A percentile compares a stretch with the other conserved stretches of the same genome.
phyloP scores from a whole-genome alignment of 2,329 filamentous ascomycete genomes.

The Ophiocordyceps camponoti-leonardi region DNA sequence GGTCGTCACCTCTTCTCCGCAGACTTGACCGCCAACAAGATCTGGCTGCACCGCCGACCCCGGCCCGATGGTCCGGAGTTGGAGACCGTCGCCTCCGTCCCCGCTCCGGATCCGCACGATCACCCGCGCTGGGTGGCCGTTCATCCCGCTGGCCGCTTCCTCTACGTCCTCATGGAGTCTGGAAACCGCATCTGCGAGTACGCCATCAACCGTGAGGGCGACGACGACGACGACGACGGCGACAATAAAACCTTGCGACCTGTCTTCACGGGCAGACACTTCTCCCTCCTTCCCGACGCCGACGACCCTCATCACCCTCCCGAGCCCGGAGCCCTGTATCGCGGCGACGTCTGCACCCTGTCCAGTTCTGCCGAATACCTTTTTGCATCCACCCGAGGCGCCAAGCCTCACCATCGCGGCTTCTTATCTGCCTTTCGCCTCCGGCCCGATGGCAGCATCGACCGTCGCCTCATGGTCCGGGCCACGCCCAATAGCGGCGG shows the following conservation, averaged over 20 bases:
- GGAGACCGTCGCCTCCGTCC: conserved; percentile 52
- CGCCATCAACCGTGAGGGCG: conserved; percentile 54
- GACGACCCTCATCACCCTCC: conserved; percentile 36
- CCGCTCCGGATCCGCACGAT: conserved; percentile 53
- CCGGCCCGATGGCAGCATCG: conserved; percentile 49
- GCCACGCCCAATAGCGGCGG: conserved; percentile 77
- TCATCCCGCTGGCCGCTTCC: conserved; percentile 57
- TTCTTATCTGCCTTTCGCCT: conserved; percentile 72
- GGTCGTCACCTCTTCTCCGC: conserved; percentile 67
- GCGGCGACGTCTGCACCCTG: conserved; percentile 67
- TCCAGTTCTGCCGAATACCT: conserved; percentile 55
- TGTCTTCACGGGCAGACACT: conserved; percentile 60
- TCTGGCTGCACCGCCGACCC: conserved; percentile 72
- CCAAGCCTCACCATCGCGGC: conserved; percentile 57
- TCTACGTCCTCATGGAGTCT: conserved; percentile 83
- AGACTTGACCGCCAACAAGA: conserved; percentile 59
- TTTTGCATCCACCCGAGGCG: conserved; percentile 71
- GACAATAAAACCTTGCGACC: conserved; percentile 51
- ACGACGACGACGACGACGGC: no score
- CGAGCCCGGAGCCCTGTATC: conserved; percentile 46
- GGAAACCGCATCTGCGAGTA: conserved; percentile 74
- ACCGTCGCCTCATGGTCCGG: conserved; percentile 63
- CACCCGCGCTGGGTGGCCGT: conserved; percentile 83
- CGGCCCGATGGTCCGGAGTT: conserved; percentile 21
- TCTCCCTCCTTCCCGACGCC: conserved; percentile 57